Percentiles rank a stretch among this genome's conserved stretches.
phyloP scores from a whole-genome alignment of 2,329 filamentous ascomycete genomes.

The Lasiodiplodia sp. region DNA sequence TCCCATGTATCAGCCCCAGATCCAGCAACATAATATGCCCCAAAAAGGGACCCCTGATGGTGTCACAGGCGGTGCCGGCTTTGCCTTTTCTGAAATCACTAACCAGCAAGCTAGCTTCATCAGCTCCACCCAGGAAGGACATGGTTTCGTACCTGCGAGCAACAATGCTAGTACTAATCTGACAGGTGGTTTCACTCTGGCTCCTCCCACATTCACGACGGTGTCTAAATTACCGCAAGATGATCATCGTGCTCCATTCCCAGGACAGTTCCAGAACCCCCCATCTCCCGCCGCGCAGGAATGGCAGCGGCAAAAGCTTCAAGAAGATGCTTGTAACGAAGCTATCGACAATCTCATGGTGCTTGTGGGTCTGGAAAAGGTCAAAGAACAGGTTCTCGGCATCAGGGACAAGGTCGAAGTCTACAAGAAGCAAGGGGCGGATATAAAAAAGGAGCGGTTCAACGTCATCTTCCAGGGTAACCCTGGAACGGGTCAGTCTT shows the following conservation, averaged over 20 bases:
- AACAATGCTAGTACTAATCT: too few species aligned
- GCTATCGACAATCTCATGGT: slow-evolving; percentile 70
- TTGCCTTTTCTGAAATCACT: too few species aligned
- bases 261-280: not conserved
- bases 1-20: too few species aligned
- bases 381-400: slow-evolving; percentile 68
- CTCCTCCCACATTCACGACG: not conserved
- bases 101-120: too few species aligned
- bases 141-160: too few species aligned
- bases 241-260: not conserved
- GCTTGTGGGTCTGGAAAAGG: slow-evolving; percentile 74
- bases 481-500: slow-evolving; percentile 70
- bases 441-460: slow-evolving; percentile 66
- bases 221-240: not conserved
- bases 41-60: too few species aligned
- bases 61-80: too few species aligned
- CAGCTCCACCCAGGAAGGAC: too few species aligned
- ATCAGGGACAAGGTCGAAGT: slow-evolving; percentile 71
- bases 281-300: slow-evolving; percentile 48
- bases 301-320: slow-evolving; percentile 68
- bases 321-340: slow-evolving; percentile 58
- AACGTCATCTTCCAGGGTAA: slow-evolving; percentile 72
- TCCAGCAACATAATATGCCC: too few species aligned
- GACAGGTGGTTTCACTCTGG: too few species aligned
- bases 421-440: slow-evolving; percentile 62